Evolutionary conservation across 441 rosid genomes (phyloP), one percentile per base, ranked within the genome.

Genomic region (Pelargonium cotyledonis): DNA sequence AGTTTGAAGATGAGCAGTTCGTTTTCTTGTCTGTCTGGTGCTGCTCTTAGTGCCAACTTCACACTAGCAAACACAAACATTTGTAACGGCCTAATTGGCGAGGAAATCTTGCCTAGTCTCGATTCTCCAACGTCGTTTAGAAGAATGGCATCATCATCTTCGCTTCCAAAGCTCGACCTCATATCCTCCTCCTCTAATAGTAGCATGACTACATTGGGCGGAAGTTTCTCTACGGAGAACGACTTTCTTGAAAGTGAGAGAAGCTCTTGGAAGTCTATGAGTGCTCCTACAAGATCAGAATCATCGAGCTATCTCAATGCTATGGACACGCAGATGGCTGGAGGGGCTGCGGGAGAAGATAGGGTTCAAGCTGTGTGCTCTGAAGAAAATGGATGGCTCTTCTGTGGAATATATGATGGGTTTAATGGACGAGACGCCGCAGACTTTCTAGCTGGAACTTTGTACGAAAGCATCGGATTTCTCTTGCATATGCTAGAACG

Each of bases 281-380:
- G 55, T 3, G 55, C 55, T 12, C 55, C 55, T 12, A 47, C 55
- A 1, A 58, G 63, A 58, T 58, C 63, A 21, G 63, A 58, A 21
- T 58, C 63, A 9, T 58, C 92, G 65, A 83, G 94, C 53, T 91
- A 88, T 76, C 89, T 85, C 51, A 85, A 82, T 70, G 82, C 86
- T 21, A 80, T 73, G 80, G 96, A 95, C 75, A 86, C 92, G 65
- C 97, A 95, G 76, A 86, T 89, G 72, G 97, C 97, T 0, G 99
- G 97, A 8, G 99, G 99, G 66, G 99, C 99, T 67, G 99, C 99
- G 6, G 99, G 99, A 10, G 97, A 91, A 78, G 99, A 90, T 78
- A 84, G 97, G 68, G 97, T 95, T 75, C 99, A 91, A 72, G 99
- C 96, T 51, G 94, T 95, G 71, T 95, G 99, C 77, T 95, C 96